Base-by-base conservation (phyloP, 805 yeast genomes). In the Metschnikowia aberdeeniae region DNA sequence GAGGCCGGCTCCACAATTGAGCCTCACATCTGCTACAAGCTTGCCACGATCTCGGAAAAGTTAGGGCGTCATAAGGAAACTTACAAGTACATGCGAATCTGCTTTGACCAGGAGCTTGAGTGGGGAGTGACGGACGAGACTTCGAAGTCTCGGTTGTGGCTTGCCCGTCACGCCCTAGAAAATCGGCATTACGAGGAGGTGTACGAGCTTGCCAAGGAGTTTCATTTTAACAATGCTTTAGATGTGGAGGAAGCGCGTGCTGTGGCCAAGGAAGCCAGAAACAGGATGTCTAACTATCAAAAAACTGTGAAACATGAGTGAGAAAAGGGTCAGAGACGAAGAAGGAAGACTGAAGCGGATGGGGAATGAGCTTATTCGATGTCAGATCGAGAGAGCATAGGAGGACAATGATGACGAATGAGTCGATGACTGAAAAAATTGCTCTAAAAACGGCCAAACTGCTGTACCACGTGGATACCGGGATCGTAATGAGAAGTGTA, bases 171-270 rank as follows among this genome's bases (percentile, higher is more conserved):
- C 52, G 90, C 89, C 37, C 63, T 82, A 48, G 71, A 70, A 13
- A 63, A 66, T 34, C 70, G 76, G 11, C 78, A 80, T 49, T 89
- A 77, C 69, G 80, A 79, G 39, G 74, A 70, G 44, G 96, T 97
- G 0, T 82, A 82, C 50, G 78, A 75, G 41, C 79, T 84, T 59
- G 93, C 96, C 1, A 77, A 79, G 44, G 86, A 82, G 45, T 73
- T 89, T 52, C 66, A 66, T 38, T 67, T 67, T 43, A 95, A 92
- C 26, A 78, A 85, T n/a, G 84, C 89, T 10, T 88, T 82, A 45
- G 95, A 86, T 57, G 80, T 89, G 14, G 97, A 89, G 56, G 97
- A 89, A 60, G 97, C 96, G 0, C 69, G 96, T 35, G 75, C 84
- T 0, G 84, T 90, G 28, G 87, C 92, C 0, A 73, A 89, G 56